Evolutionary conservation across 768 basidiomycete genomes (phyloP).

Genomic region (Lactarius hengduanensis): DNA sequence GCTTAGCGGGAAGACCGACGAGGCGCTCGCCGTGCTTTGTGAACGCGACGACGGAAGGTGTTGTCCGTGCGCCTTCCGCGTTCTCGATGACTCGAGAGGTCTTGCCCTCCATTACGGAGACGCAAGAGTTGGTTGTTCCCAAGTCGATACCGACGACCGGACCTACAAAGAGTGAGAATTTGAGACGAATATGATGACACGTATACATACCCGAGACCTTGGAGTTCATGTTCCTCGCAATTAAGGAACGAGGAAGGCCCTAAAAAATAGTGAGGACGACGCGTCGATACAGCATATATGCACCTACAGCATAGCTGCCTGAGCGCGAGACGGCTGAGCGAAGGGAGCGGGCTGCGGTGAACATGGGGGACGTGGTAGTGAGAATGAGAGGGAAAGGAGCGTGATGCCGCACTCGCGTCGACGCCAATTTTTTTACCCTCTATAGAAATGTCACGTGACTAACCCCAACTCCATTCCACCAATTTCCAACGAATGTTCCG

Average conservation of each 20-base stretch:
- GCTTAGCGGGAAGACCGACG: slow-evolving; percentile 94
- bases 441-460: not conserved
- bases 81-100: slow-evolving; percentile 95
- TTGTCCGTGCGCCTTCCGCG: slow-evolving; percentile 95
- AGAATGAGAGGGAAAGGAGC: slow-evolving; percentile 27
- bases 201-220: slow-evolving; percentile 76
- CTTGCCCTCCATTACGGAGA: slow-evolving; percentile 95
- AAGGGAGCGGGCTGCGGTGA: slow-evolving; percentile 63
- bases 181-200: not conserved
- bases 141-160: slow-evolving; percentile 97
- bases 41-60: slow-evolving; percentile 98
- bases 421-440: slow-evolving; percentile 17
- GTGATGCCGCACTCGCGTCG: slow-evolving; percentile 17
- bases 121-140: slow-evolving; percentile 91
- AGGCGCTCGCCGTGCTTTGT: slow-evolving; percentile 97
- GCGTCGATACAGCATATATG: not conserved
- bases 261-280: slow-evolving; percentile 33
- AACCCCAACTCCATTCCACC: not conserved
- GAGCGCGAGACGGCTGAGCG: slow-evolving; percentile 58
- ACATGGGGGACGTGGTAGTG: slow-evolving; percentile 57
- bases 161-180: slow-evolving; percentile 41
- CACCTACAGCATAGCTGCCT: slow-evolving; percentile 61
- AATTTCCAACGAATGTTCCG: not conserved
- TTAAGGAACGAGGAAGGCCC: slow-evolving; percentile 67
- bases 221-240: slow-evolving; percentile 93